These are phyloP conservation scores for Candida tropicalis DNA, from an alignment of 1,139 yeast species.

Conservation along the genomic window DNA sequence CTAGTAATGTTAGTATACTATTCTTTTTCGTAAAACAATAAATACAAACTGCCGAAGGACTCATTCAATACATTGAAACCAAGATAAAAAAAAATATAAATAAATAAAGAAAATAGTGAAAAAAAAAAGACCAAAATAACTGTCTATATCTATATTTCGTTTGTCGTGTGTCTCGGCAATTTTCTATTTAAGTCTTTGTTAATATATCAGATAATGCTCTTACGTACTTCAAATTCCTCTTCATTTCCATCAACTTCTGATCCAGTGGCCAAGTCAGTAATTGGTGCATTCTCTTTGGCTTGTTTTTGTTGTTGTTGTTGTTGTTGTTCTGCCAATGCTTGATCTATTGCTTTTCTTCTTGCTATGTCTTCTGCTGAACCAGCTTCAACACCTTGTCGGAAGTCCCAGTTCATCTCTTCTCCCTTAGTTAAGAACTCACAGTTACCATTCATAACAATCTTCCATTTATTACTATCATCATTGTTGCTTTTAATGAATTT, in stretches of 20 bases:
- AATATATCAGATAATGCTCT: conserved; percentile 2
- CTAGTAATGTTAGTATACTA: conserved; percentile 24
- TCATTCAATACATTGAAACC: too few species aligned
- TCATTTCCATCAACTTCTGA: conserved; percentile 20
- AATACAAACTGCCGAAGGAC: too few species aligned
- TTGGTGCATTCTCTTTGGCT: conserved; percentile 15
- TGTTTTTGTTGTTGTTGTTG: not conserved
- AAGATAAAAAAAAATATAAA: too few species aligned
- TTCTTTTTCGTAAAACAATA: not conserved
- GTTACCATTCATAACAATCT: conserved; percentile 63
- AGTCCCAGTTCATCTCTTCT: conserved; percentile 94
- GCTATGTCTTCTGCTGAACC: conserved; percentile 74
- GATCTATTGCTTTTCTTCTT: conserved; percentile 32
- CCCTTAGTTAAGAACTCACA: conserved; percentile 68
- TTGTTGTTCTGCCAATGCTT: conserved; percentile 16
- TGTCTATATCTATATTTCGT: conserved; percentile 5
- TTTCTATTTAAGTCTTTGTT: conserved; percentile 2
- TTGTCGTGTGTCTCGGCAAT: not conserved
- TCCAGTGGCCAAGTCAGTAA: conserved; percentile 25
- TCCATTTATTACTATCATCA: conserved; percentile 45
- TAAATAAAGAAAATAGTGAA: not conserved
- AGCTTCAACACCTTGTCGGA: conserved; percentile 67
- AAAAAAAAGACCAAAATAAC: not conserved
- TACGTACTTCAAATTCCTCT: conserved; percentile 43
- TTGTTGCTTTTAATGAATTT: conserved; percentile 22